Conservation (phyloP, 2,329 filamentous ascomycete genomes). For the Fusarium redolens region DNA sequence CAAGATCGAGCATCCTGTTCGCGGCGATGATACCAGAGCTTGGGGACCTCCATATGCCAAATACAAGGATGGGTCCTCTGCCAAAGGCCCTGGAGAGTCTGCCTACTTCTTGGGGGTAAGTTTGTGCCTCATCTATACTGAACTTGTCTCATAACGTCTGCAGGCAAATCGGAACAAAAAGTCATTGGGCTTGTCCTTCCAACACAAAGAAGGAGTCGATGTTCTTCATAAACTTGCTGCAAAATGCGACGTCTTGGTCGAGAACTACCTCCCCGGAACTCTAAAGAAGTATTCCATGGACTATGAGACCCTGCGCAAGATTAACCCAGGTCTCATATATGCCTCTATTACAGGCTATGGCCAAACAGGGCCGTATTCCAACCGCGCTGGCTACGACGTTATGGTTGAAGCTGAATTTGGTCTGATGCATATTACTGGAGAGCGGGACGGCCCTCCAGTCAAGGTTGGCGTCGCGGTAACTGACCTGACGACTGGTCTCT, state of each 20-base stretch:
- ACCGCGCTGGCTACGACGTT: conserved; percentile 94
- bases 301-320: conserved; percentile 80
- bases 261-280: conserved; percentile 93
- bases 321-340: conserved; percentile 91
- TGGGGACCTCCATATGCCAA: conserved; percentile 96
- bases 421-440: conserved; percentile 97
- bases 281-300: conserved; percentile 93
- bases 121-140: not conserved
- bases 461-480: conserved; percentile 98
- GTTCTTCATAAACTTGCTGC: conserved; percentile 87
- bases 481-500: conserved; percentile 93
- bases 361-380: conserved; percentile 90
- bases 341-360: conserved; percentile 98
- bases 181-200: conserved; percentile 90
- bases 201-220: conserved; percentile 82
- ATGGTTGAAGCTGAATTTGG: conserved; percentile 99
- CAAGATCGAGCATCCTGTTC: conserved; percentile 92
- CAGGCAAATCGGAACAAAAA: conserved; percentile 98
- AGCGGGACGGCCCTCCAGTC: conserved; percentile 87
- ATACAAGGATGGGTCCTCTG: conserved; percentile 70
- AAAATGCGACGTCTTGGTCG: conserved; percentile 91
- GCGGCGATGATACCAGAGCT: conserved; percentile 92
- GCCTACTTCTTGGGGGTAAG: conserved; percentile 93
- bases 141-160: conserved; percentile 24
- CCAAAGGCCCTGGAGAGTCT: conserved; percentile 84